Evolutionary conservation across 768 basidiomycete genomes (phyloP).

Genomic region (Hericium erinaceus): DNA sequence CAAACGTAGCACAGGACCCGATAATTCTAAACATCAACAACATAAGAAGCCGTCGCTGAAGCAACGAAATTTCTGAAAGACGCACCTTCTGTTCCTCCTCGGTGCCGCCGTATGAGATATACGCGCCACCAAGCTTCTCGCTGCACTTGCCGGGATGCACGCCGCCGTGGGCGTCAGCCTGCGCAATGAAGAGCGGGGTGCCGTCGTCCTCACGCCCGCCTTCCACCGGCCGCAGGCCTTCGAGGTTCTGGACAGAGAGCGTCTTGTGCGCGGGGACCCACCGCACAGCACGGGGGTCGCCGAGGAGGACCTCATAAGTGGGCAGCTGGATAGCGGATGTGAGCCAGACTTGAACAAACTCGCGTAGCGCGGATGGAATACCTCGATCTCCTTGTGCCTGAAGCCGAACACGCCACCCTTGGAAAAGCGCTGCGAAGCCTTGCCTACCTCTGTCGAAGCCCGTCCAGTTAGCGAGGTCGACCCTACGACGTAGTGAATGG

Average conservation of each 20-base stretch:
- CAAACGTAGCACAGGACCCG: conserved; percentile 29
- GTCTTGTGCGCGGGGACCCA: conserved; percentile 47
- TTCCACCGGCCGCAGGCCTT: conserved; percentile 45
- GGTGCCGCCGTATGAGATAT: conserved; percentile 39
- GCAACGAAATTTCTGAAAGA: neutral
- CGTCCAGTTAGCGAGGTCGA: neutral
- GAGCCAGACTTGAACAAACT: neutral
- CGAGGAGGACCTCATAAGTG: conserved; percentile 64
- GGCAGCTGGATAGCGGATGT: conserved; percentile 33
- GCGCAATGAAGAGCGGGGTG: conserved; percentile 49
- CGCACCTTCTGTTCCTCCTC: conserved; percentile 46
- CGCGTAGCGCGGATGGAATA: conserved; percentile 19
- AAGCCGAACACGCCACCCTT: conserved; percentile 61
- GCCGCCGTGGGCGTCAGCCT: conserved; percentile 42
- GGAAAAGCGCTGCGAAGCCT: conserved; percentile 47
- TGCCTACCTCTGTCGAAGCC: conserved; percentile 48
- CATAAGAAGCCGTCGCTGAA: neutral
- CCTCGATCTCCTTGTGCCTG: conserved; percentile 47
- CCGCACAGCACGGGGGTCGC: conserved; percentile 41
- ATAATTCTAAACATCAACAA: conserved; percentile 24
- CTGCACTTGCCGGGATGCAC: conserved; percentile 60
- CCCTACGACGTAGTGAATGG: neutral
- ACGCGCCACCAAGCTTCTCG: conserved; percentile 40
- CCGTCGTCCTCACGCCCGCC: conserved; percentile 60
- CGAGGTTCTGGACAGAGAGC: conserved; percentile 33